Evolutionary conservation across 163 green algal species (phyloP).

Genomic region (Scenedesmus sp.): DNA sequence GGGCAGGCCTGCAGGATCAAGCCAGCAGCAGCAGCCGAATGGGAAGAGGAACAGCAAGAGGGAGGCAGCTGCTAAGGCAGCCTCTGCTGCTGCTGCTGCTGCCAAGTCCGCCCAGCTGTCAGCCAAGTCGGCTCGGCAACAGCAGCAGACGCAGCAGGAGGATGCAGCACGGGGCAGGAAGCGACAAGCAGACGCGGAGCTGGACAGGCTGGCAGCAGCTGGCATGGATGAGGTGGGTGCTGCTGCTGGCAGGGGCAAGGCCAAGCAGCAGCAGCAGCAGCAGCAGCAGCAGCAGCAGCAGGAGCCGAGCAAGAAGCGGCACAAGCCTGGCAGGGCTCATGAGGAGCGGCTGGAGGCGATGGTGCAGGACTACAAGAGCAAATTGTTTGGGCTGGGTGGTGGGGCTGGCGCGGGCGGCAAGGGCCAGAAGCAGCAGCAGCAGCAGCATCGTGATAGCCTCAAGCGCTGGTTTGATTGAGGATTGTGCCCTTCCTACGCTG

Average conservation of each 20-base stretch:
- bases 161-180: constrained; percentile 45
- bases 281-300: constrained; percentile 7
- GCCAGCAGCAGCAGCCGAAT: constrained; percentile 46
- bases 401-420: neutral
- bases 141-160: constrained; percentile 34
- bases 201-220: constrained; percentile 42
- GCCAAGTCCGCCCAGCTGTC: neutral
- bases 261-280: too few species aligned
- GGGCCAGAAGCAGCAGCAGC: constrained; percentile 11
- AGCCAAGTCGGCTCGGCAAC: constrained; percentile 27
- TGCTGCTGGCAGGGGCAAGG: neutral
- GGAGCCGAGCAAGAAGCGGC: constrained; percentile 43
- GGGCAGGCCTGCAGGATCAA: neutral
- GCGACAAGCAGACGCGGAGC: constrained; percentile 50
- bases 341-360: constrained; percentile 61
- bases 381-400: constrained; percentile 49
- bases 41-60: constrained; percentile 10
- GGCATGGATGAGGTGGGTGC: neutral
- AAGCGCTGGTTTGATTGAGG: constrained; percentile 44
- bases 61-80: neutral
- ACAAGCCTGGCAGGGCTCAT: neutral
- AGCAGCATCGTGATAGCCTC: constrained; percentile 7
- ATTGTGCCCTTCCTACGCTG: too few species aligned
- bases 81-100: constrained; percentile 30
- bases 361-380: constrained; percentile 59